Conservation (phyloP, 345 rosid genomes). For the Gossypium australe region DNA sequence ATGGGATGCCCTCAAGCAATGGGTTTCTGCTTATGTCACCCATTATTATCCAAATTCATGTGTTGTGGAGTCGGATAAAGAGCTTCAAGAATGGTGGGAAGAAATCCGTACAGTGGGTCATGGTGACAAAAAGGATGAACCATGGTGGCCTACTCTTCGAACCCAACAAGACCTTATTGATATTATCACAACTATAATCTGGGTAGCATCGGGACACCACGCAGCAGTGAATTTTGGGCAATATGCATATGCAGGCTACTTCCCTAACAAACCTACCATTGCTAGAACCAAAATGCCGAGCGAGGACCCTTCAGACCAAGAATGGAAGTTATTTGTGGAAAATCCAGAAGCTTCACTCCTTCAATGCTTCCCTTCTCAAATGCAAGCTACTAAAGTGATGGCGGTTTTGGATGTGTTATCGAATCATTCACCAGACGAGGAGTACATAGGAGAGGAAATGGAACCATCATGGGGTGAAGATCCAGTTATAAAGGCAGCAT, state of each 20-base stretch:
- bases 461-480: slow-evolving; percentile 34
- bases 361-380: slow-evolving; percentile 35
- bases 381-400: slow-evolving; percentile 45
- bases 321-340: slow-evolving; percentile 25
- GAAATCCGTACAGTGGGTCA: slow-evolving; percentile 50
- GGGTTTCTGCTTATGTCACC: slow-evolving; percentile 43
- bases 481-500: slow-evolving; percentile 25
- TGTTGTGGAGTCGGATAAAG: slow-evolving; percentile 29
- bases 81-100: slow-evolving; percentile 56
- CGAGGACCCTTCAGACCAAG: slow-evolving; percentile 33
- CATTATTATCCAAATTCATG: slow-evolving; percentile 38
- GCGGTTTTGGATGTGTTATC: slow-evolving; percentile 37
- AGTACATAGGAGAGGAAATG: slow-evolving; percentile 32
- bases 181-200: slow-evolving; percentile 34
- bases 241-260: slow-evolving; percentile 39
- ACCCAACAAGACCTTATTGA: slow-evolving; percentile 28
- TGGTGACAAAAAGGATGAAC: slow-evolving; percentile 42
- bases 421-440: slow-evolving; percentile 47
- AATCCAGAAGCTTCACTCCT: slow-evolving; percentile 34
- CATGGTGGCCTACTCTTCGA: slow-evolving; percentile 46
- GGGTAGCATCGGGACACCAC: slow-evolving; percentile 50
- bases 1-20: slow-evolving; percentile 41
- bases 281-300: slow-evolving; percentile 40
- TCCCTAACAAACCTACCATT: slow-evolving; percentile 46
- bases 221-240: slow-evolving; percentile 57